Percentiles rank a stretch among this genome's conserved stretches.
These are phyloP conservation scores for Brassica carinata DNA, from an alignment of 345 rosid species.

Conservation along the genomic window DNA sequence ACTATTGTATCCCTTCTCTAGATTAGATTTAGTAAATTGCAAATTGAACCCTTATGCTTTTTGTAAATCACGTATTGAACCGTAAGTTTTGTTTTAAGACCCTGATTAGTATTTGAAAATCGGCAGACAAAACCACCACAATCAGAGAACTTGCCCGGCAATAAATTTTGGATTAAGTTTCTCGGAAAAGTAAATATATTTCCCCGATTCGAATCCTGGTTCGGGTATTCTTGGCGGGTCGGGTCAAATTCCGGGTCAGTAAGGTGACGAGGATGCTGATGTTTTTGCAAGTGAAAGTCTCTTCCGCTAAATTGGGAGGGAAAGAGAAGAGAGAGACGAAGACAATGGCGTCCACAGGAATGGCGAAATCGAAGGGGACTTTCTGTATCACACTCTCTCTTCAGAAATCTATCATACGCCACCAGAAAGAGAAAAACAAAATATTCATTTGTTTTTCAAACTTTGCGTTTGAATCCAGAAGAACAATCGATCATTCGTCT, in stretches of 20 bases:
- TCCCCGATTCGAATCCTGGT: not conserved
- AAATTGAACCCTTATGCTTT: not conserved
- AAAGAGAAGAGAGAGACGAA: constrained; percentile 40
- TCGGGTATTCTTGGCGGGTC: constrained; percentile 11
- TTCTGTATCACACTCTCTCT: constrained; percentile 36
- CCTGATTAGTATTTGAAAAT: too few relatives aligned
- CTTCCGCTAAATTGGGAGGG: constrained; percentile 35
- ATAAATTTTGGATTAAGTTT: constrained; percentile 3
- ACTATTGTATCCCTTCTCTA: constrained; percentile 24
- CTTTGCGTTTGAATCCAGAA: constrained; percentile 21
- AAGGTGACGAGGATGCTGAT: not conserved
- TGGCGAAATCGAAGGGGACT: constrained; percentile 44
- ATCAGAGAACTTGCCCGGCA: constrained; percentile 27
- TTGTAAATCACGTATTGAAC: not conserved
- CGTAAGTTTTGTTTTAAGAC: not conserved
- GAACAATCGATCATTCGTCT: constrained; percentile 26
- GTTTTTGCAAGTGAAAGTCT: constrained; percentile 14
- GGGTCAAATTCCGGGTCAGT: constrained; percentile 13
- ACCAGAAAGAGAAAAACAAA: constrained; percentile 3
- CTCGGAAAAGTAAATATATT: not conserved
- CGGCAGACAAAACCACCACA: not conserved
- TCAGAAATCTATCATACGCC: constrained; percentile 38
- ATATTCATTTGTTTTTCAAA: constrained; percentile 11
- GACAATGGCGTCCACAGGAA: constrained; percentile 46
- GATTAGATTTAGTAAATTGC: not conserved